These are phyloP conservation scores for Bromus sterilis DNA, from an alignment of 176 grass and related monocot genomes.

Conservation along the genomic window DNA sequence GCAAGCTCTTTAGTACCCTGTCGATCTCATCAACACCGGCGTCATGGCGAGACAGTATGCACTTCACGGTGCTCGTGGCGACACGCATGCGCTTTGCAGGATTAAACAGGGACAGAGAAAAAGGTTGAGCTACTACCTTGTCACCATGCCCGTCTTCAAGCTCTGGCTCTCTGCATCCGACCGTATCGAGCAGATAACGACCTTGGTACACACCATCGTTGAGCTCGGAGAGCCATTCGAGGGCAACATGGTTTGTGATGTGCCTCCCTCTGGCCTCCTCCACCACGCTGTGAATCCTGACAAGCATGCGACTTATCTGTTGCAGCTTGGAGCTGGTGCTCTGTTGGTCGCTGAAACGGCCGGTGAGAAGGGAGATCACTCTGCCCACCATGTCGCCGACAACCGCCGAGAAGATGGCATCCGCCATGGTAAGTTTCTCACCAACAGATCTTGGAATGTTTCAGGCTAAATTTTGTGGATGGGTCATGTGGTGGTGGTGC, in stretches of 20 bases:
- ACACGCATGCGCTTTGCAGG: too few species aligned
- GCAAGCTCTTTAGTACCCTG: not conserved
- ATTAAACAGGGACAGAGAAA: not conserved
- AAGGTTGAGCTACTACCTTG: not conserved
- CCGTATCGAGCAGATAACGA: conserved; percentile 3
- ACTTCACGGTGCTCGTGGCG: not conserved
- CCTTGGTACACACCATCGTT: not conserved
- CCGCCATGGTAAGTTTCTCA: not conserved
- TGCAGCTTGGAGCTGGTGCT: not conserved
- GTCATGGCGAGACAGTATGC: not conserved
- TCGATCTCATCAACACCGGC: not conserved
- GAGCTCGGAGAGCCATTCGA: conserved; percentile 3
- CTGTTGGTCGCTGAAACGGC: not conserved
- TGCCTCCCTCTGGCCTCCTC: conserved; percentile 10
- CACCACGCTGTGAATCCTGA: conserved; percentile 16
- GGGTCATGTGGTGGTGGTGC: too few species aligned
- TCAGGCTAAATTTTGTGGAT: too few species aligned
- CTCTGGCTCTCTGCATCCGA: not conserved
- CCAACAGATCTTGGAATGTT: too few species aligned
- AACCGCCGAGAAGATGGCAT: not conserved
- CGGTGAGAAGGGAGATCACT: not conserved
- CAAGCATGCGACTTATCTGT: not conserved
- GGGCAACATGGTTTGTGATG: not conserved
- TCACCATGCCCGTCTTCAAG: not conserved
- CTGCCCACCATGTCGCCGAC: not conserved